Percentiles rank a stretch among this genome's conserved stretches.
Conservation (phyloP, 2,329 filamentous ascomycete species). For the Neocucurbitaria cava region DNA sequence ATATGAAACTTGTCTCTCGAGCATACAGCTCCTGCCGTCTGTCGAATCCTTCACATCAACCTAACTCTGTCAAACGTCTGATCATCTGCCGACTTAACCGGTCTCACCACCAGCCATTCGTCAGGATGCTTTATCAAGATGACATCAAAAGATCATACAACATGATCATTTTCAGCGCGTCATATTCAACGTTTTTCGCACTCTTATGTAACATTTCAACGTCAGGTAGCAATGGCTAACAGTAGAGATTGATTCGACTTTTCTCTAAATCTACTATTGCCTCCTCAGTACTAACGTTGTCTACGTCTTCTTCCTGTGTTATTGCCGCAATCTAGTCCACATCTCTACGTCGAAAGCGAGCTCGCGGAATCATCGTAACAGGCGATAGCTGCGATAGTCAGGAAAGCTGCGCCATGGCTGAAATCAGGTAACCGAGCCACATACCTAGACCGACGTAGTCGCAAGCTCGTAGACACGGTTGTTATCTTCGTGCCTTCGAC, state of each 20-base stretch:
- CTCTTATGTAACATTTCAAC: too few species aligned
- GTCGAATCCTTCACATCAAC: neutral
- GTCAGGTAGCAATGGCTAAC: too few species aligned
- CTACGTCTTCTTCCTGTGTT: too few species aligned
- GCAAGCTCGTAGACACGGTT: neutral
- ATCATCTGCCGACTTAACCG: conserved; percentile 13
- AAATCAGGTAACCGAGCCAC: neutral
- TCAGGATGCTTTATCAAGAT: neutral
- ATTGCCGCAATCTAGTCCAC: too few species aligned
- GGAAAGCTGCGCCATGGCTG: neutral
- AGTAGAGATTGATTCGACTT: too few species aligned
- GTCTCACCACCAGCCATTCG: neutral
- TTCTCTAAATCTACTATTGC: too few species aligned
- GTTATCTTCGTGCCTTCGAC: neutral
- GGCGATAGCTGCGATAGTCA: neutral
- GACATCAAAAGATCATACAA: neutral
- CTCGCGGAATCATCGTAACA: neutral
- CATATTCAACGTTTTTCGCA: too few species aligned
- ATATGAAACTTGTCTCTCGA: neutral
- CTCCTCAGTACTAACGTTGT: too few species aligned
- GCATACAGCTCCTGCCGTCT: neutral
- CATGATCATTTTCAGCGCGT: neutral
- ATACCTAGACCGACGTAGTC: neutral
- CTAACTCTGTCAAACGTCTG: conserved; percentile 2
- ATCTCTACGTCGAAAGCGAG: neutral